Evolutionary conservation across 148 eudicot species (phyloP), one percentile per base, ranked within the genome.

Genomic region (Rhododendron ovatum): DNA sequence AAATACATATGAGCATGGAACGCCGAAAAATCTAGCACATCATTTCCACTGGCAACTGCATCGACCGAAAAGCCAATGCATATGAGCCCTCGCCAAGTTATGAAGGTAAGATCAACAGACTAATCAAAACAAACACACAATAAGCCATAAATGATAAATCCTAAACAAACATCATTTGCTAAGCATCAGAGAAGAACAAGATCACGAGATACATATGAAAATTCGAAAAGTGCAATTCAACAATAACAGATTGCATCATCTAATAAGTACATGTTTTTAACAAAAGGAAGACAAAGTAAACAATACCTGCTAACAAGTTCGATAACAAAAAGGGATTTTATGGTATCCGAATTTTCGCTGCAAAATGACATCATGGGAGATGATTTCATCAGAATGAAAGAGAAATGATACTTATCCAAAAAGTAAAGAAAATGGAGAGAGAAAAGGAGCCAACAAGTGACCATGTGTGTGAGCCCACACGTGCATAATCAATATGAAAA

Each of bases 221-320:
- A 26, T 48, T 65, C 26, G 7, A 47, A 51, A 69, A 28, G 20
- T 78, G 53, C 48, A 26, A 26, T 24, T 39, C 51, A 35, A 43
- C 14, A 69, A 45, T 45, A 15, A 4, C 26, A 28, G 17, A n/a
- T 17, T 39, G 81, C 33, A 81, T 35, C 15, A 79, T 43, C 57
- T 47, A n/a, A n/a, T n/a, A 26, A 26, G 15, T 20, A 51, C 15
- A 41, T 51, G 45, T 53, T 24, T 84, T 18, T 22, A 55, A 24
- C 12, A 77, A 45, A 50, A 82, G 43, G 18, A 65, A 75, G 20
- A 5, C 75, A 50, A 1, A 5, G 47, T 47, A 83, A 22, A 77
- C 82, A 81, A n/a, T 92, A 97, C 99, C 99, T 97, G 98, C 96
- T 95, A 84, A 86, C 91, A 88, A 97, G 93, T 81, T 97, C 95